Conservation (phyloP, 179 eudicot genomes). For the Carnegiea gigantea region DNA sequence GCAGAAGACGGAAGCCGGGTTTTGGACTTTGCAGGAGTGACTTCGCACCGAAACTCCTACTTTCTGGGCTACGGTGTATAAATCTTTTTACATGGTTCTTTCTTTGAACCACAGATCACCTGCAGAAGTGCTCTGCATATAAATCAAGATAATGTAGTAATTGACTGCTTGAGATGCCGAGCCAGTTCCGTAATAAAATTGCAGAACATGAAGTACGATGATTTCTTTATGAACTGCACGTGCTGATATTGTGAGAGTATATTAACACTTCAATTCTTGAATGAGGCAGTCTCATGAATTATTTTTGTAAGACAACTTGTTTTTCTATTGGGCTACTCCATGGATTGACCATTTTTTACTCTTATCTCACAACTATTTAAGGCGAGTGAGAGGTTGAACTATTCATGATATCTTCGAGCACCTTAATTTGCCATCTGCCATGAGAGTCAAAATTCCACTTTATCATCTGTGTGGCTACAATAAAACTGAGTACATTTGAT, state of each 20-base stretch:
- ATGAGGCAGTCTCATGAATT: neutral
- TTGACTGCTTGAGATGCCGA: neutral
- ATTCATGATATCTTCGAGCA: too few species aligned
- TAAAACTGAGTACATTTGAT: too few species aligned
- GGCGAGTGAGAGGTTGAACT: too few species aligned
- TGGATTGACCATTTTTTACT: too few species aligned
- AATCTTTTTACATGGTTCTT: neutral
- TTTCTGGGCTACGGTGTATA: neutral
- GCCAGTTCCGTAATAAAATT: conserved; percentile 4
- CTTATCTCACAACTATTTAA: too few species aligned
- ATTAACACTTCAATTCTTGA: neutral
- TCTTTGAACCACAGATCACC: neutral
- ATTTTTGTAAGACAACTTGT: neutral
- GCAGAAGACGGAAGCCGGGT: neutral
- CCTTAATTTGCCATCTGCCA: too few species aligned
- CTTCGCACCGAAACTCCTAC: neutral
- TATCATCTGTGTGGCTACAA: too few species aligned
- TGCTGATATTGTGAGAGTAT: too few species aligned
- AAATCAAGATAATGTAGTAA: neutral
- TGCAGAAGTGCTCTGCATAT: neutral
- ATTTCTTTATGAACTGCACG: too few species aligned
- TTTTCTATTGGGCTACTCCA: too few species aligned
- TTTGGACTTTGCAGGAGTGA: neutral
- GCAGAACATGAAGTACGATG: neutral
- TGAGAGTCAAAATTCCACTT: too few species aligned